These are phyloP conservation scores for Podaxis sp. DNA, from an alignment of 768 basidiomycete genomes.

Conservation along the genomic window DNA sequence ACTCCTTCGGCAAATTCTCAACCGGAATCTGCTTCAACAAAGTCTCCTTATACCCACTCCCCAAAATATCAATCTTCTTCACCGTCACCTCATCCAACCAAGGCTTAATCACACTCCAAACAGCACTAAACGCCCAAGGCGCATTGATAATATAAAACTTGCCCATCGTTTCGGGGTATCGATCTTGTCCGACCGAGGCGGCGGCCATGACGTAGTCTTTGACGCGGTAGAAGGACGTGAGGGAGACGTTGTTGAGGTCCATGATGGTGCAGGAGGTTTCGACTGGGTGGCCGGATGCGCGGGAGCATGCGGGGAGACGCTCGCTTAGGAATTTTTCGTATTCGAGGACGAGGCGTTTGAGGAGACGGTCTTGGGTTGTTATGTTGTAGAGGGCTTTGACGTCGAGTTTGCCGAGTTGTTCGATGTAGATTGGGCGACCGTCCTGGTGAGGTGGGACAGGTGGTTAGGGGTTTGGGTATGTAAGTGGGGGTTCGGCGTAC, in stretches of 20 bases:
- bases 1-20: slow-evolving; percentile 82
- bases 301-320: slow-evolving; percentile 80
- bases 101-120: slow-evolving; percentile 87
- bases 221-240: slow-evolving; percentile 85
- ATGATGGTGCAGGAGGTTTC: slow-evolving; percentile 98
- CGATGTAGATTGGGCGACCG: slow-evolving; percentile 94
- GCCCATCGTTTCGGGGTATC: slow-evolving; percentile 95
- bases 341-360: slow-evolving; percentile 86
- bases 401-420: slow-evolving; percentile 89
- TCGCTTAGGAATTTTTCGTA: slow-evolving; percentile 87
- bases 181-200: slow-evolving; percentile 79
- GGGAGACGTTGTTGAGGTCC: slow-evolving; percentile 72
- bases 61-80: slow-evolving; percentile 88
- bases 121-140: slow-evolving; percentile 86
- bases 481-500: slow-evolving; percentile 38
- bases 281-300: slow-evolving; percentile 76
- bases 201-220: slow-evolving; percentile 87
- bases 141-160: slow-evolving; percentile 99
- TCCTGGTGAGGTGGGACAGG: slow-evolving; percentile 48
- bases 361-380: slow-evolving; percentile 85
- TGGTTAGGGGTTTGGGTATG: neutral
- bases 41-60: slow-evolving; percentile 70
- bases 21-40: slow-evolving; percentile 79
- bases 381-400: slow-evolving; percentile 76
- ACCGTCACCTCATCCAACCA: slow-evolving; percentile 97